phyloP scores from a whole-genome alignment of 148 eudicot genomes.

The Rhododendron simsii region DNA sequence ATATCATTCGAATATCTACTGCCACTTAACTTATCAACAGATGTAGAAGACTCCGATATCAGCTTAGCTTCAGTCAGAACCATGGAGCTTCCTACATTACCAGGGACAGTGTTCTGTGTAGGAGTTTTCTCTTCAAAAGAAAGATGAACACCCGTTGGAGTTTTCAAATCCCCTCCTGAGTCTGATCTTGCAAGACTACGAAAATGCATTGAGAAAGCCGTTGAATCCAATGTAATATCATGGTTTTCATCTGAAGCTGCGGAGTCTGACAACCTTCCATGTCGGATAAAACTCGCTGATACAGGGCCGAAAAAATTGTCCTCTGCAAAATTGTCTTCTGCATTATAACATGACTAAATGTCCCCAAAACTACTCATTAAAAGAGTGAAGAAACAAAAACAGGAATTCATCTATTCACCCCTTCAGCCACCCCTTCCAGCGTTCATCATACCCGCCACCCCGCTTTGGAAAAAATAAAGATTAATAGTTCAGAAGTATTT shows the following conservation, averaged over 20 bases:
- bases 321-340: constrained; percentile 46
- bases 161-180: constrained; percentile 65
- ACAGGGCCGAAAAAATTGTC: constrained; percentile 89
- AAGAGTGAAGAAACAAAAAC: neutral
- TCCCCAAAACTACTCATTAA: neutral
- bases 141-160: constrained; percentile 55
- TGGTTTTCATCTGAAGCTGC: constrained; percentile 68
- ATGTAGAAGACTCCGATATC: constrained; percentile 20
- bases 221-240: constrained; percentile 96
- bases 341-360: neutral
- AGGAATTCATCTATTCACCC: too few relatives aligned
- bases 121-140: constrained; percentile 72
- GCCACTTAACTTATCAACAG: constrained; percentile 32
- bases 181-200: constrained; percentile 83
- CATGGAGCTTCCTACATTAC: constrained; percentile 56
- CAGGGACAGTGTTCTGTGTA: constrained; percentile 28
- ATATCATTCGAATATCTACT: constrained; percentile 67
- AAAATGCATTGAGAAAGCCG: constrained; percentile 90
- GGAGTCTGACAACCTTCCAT: constrained; percentile 69
- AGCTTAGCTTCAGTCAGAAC: constrained; percentile 47
- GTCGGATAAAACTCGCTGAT: constrained; percentile 74
- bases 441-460: neutral
- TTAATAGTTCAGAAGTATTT: neutral
- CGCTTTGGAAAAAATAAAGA: neutral
- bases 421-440: neutral